Conservation (phyloP, 805 yeast species). For the Starmerella vaccinii region DNA sequence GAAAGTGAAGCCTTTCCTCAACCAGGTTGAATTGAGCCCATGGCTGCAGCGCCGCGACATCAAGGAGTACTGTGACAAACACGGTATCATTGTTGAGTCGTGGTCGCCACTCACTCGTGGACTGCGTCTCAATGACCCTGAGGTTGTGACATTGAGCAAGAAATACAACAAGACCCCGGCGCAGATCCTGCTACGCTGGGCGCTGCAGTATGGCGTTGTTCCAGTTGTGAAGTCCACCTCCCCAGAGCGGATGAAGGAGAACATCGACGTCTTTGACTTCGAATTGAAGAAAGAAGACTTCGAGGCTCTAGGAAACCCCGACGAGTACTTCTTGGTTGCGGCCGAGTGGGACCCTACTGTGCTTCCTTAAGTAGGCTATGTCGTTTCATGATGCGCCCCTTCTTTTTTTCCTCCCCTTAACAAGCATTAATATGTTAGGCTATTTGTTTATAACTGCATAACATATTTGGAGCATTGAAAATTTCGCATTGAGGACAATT, state of each 20-base stretch:
- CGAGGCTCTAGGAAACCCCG: constrained; percentile 25
- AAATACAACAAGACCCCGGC: constrained; percentile 37
- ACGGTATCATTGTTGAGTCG: constrained; percentile 57
- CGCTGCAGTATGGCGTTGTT: constrained; percentile 41
- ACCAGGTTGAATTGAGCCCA: constrained; percentile 79
- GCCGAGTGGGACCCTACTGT: constrained; percentile 31
- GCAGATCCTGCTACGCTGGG: constrained; percentile 42
- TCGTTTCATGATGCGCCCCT: too few species aligned
- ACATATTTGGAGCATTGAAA: too few species aligned
- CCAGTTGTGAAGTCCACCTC: constrained; percentile 68
- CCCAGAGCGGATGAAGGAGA: constrained; percentile 44
- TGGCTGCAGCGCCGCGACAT: constrained; percentile 62
- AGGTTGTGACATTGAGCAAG: constrained; percentile 30
- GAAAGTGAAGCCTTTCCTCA: constrained; percentile 52
- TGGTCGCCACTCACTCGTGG: constrained; percentile 71
- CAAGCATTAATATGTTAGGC: too few species aligned
- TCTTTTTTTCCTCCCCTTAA: too few species aligned
- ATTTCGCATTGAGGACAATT: too few species aligned
- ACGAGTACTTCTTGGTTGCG: constrained; percentile 27
- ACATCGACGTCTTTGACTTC: constrained; percentile 46
- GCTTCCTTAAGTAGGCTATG: constrained; percentile 2
- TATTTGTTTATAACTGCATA: too few species aligned
- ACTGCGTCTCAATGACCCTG: constrained; percentile 36
- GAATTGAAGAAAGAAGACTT: constrained; percentile 27
- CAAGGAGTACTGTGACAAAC: constrained; percentile 45